Percentiles rank a stretch among this genome's conserved stretches.
phyloP scores from a whole-genome alignment of 2,329 filamentous ascomycete genomes.

The Fusarium luffae region DNA sequence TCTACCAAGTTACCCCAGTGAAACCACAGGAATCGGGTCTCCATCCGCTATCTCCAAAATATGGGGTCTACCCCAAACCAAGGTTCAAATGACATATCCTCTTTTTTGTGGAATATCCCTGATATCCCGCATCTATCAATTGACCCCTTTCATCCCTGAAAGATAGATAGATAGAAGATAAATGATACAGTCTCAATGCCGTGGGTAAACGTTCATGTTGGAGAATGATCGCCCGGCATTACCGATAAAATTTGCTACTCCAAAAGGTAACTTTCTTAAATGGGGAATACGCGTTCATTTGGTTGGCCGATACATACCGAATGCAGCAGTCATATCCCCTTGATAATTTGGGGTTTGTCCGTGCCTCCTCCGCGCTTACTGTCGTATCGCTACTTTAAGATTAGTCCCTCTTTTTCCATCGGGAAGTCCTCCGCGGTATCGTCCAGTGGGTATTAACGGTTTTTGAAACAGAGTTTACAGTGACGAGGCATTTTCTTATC shows the following conservation, averaged over 20 bases:
- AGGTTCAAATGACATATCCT: neutral
- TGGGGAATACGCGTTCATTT: neutral
- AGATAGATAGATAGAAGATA: neutral
- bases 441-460: neutral
- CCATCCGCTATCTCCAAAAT: constrained; percentile 20
- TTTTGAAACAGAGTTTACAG: neutral
- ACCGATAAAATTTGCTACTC: neutral
- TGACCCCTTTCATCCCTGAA: neutral
- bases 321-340: neutral
- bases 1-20: neutral
- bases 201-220: neutral
- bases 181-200: neutral
- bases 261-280: neutral
- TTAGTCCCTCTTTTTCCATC: constrained; percentile 5
- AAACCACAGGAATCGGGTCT: constrained; percentile 1
- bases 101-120: constrained; percentile 23
- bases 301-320: neutral
- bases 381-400: neutral
- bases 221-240: neutral
- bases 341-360: neutral
- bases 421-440: constrained; percentile 17
- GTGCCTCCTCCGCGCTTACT: neutral
- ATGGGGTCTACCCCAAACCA: constrained; percentile 13
- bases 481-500: constrained; percentile 1
- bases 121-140: neutral